These are phyloP conservation scores for Fusarium brachygibbosum DNA, from an alignment of 2,329 filamentous ascomycete species.

Conservation along the genomic window DNA sequence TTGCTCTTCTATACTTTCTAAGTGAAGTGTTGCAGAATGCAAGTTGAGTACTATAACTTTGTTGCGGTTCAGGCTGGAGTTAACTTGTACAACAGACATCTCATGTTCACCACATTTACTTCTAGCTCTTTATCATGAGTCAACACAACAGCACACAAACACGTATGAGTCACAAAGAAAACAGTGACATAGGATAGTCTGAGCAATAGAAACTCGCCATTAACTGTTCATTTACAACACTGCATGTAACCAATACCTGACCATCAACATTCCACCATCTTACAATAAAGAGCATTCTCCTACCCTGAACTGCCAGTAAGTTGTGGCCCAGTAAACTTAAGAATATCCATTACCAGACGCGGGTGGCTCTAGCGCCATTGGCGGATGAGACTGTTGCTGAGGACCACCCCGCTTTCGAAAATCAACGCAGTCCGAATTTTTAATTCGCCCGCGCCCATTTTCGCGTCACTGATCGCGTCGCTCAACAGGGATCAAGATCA, in stretches of 20 bases:
- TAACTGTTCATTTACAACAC: neutral
- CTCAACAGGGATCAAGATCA: constrained; percentile 41
- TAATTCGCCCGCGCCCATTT: constrained; percentile 34
- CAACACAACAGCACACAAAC: neutral
- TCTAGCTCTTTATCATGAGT: neutral
- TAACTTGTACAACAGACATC: neutral
- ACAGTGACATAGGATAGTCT: rapidly evolving
- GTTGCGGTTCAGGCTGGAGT: neutral
- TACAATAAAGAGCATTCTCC: neutral
- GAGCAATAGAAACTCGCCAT: neutral
- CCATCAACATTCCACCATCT: neutral
- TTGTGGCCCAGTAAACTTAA: neutral
- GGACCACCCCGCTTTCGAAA: constrained; percentile 34
- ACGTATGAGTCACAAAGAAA: neutral
- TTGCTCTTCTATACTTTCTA: no score
- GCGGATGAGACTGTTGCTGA: neutral
- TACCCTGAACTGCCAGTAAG: constrained; percentile 1
- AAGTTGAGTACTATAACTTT: neutral
- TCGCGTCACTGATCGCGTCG: constrained; percentile 47
- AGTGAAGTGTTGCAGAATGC: no score
- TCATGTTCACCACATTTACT: neutral
- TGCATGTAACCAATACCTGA: neutral
- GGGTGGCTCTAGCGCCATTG: constrained; percentile 6
- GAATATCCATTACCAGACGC: neutral
- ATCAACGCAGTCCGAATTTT: constrained; percentile 34